Evolutionary conservation across 257 asterid genomes (phyloP).

Genomic region (Solanum clarkiae): DNA sequence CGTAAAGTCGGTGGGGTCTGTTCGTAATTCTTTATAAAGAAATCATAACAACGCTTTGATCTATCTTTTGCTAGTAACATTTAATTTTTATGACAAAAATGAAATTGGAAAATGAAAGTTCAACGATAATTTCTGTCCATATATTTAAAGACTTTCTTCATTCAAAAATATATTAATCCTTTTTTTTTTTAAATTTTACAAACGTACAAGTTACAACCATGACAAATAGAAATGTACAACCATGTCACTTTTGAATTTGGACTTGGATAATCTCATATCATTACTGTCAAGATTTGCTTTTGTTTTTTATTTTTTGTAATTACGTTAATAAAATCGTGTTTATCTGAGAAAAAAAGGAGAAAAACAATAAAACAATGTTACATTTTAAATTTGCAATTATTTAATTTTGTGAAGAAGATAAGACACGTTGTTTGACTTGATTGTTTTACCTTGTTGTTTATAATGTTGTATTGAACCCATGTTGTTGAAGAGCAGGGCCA

Average conservation of each 20-base stretch:
- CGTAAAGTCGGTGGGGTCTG: neutral
- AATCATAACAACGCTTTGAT: neutral
- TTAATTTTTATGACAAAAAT: neutral
- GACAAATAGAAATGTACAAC: neutral
- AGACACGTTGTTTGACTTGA: neutral
- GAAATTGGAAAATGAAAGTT: neutral
- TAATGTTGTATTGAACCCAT: neutral
- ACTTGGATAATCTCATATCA: neutral
- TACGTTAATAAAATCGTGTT: neutral
- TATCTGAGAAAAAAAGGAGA: neutral
- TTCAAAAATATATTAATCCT: neutral
- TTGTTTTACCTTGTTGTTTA: neutral
- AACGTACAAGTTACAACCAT: neutral
- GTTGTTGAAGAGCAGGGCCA: neutral
- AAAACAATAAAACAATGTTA: neutral
- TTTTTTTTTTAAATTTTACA: neutral
- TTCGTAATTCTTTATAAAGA: neutral
- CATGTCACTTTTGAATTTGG: neutral
- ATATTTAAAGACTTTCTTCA: neutral
- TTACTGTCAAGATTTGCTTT: neutral
- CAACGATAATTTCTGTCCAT: neutral
- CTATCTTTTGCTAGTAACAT: neutral
- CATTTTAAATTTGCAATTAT: neutral
- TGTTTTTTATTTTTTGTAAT: neutral
- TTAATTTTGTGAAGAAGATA: neutral